These are phyloP conservation scores for Draba incana DNA, from an alignment of 345 rosid genomes.

Conservation along the genomic window DNA sequence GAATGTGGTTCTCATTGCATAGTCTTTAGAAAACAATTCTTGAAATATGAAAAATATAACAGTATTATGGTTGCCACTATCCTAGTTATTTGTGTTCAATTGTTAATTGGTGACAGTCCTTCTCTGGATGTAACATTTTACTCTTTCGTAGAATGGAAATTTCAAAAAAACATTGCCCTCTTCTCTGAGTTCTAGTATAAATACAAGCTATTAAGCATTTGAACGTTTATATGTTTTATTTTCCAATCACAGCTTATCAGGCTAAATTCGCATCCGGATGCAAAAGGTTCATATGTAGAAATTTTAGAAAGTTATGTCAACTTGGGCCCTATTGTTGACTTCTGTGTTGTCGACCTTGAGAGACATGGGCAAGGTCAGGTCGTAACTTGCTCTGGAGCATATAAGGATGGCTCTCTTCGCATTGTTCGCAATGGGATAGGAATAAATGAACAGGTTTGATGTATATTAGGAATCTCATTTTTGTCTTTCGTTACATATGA, in stretches of 20 bases:
- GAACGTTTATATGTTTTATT: not conserved
- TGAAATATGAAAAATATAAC: not conserved
- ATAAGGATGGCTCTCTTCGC: conserved; percentile 97
- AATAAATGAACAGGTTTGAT: conserved; percentile 86
- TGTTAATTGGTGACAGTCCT: not conserved
- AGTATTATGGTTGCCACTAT: conserved; percentile 11
- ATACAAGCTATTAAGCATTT: conserved; percentile 5
- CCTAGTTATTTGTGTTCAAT: conserved; percentile 17
- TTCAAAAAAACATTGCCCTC: not conserved
- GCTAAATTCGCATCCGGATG: conserved; percentile 83
- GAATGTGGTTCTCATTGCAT: not conserved
- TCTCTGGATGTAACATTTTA: no score
- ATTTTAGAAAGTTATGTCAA: conserved; percentile 86
- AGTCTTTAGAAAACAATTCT: not conserved
- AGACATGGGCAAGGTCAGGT: conserved; percentile 99
- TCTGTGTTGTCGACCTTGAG: conserved; percentile 94
- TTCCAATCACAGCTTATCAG: conserved; percentile 68
- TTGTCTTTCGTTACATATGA: conserved; percentile 5
- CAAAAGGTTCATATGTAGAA: conserved; percentile 88
- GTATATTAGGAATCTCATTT: conserved; percentile 21
- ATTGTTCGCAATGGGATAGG: conserved; percentile 97
- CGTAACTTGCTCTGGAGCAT: conserved; percentile 96
- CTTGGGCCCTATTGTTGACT: conserved; percentile 93
- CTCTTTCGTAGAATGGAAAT: no score
- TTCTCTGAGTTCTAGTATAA: conserved; percentile 4